These are phyloP conservation scores for Cronartium ribicola DNA, from an alignment of 1,284 basidiomycete genomes.

Conservation along the genomic window DNA sequence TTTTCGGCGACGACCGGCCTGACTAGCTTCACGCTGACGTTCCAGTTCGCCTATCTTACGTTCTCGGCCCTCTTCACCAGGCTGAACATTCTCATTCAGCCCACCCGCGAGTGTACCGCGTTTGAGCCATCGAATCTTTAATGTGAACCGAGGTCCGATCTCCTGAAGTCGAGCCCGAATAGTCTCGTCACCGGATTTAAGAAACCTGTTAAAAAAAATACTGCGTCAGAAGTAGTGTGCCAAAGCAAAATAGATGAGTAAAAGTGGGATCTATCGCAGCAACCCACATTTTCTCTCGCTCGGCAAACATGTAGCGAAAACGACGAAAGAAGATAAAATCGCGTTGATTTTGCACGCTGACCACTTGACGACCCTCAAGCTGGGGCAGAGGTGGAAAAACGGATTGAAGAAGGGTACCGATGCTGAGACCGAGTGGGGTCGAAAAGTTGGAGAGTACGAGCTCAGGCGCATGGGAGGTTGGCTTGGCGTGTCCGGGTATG, in stretches of 20 bases:
- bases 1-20: constrained; percentile 13
- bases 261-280: background rate
- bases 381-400: constrained; percentile 92
- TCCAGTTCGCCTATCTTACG: constrained; percentile 32
- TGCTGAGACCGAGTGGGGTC: constrained; percentile 84
- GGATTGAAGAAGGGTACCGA: constrained; percentile 90
- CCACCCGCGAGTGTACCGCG: constrained; percentile 58
- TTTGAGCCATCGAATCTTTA: constrained; percentile 84
- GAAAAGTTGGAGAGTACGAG: constrained; percentile 93
- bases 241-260: background rate
- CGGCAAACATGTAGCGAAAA: constrained; percentile 37
- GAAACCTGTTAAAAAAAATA: background rate
- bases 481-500: constrained; percentile 70
- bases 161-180: constrained; percentile 86
- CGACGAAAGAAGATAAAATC: constrained; percentile 97
- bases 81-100: constrained; percentile 29
- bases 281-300: constrained; percentile 39
- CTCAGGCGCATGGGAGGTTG: constrained; percentile 90
- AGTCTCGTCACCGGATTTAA: constrained; percentile 43
- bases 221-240: background rate
- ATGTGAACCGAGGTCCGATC: constrained; percentile 93
- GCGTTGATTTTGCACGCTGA: constrained; percentile 93
- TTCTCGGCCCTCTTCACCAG: constrained; percentile 25
- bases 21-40: constrained; percentile 31
- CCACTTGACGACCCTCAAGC: constrained; percentile 93